Evolutionary conservation across 345 rosid genomes (phyloP).

Genomic region (Angophora floribunda): DNA sequence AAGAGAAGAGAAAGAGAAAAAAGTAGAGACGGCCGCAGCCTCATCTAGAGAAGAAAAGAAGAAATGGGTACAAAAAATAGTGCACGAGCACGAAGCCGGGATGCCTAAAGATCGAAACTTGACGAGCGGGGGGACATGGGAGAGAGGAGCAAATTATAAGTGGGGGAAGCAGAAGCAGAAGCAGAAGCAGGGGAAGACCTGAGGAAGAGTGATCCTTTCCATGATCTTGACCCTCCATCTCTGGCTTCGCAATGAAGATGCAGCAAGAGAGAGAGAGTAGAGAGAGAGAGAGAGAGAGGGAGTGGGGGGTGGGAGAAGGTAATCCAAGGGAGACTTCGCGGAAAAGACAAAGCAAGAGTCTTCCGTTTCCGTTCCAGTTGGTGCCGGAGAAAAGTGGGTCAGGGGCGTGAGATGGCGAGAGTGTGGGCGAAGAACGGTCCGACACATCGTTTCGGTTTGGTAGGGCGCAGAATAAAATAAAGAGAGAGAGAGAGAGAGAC

Average conservation of each 20-base stretch:
- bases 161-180: neutral
- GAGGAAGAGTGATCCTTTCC: neutral
- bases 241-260: neutral
- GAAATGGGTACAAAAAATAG: neutral
- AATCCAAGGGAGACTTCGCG: neutral
- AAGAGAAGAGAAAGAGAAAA: neutral
- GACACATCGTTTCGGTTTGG: neutral
- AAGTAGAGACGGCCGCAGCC: neutral
- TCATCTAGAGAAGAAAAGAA: neutral
- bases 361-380: neutral
- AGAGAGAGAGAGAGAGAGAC: neutral
- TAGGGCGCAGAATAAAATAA: neutral
- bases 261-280: neutral
- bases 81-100: neutral
- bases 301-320: too few relatives aligned
- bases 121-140: neutral
- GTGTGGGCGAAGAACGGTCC: neutral
- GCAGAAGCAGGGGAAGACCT: neutral
- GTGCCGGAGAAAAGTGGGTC: neutral
- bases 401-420: neutral
- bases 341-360: neutral
- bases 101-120: neutral
- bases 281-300: neutral
- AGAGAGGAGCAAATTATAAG: neutral
- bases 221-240: neutral